Conservation (phyloP, 805 yeast genomes). For the Osmozyma mogii region DNA sequence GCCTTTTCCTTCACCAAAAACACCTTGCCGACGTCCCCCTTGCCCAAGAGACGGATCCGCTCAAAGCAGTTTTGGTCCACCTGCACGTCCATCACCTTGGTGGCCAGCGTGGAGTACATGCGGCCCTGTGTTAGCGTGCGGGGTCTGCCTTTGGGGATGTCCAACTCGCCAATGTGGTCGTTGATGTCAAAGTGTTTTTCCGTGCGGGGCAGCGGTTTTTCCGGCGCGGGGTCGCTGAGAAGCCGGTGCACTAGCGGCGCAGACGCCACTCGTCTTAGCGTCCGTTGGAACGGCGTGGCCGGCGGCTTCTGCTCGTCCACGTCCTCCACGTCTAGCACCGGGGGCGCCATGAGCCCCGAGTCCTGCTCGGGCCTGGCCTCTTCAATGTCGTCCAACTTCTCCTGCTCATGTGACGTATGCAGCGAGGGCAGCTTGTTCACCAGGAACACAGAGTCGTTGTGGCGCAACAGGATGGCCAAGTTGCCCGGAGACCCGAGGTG, state of each 20-base stretch:
- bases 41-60: conserved; percentile 82
- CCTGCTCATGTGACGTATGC: not conserved
- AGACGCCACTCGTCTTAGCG: conserved; percentile 71
- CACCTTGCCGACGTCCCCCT: conserved; percentile 97
- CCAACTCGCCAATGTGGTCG: conserved; percentile 38
- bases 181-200: conserved; percentile 38
- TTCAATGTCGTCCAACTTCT: not conserved
- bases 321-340: not conserved
- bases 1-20: conserved; percentile 80
- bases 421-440: conserved; percentile 5
- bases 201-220: conserved; percentile 3
- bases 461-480: conserved; percentile 29
- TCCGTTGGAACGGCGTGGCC: conserved; percentile 26
- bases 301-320: conserved; percentile 3
- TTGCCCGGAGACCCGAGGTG: conserved; percentile 10
- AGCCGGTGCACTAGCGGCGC: conserved; percentile 57
- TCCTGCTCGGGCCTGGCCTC: too few species aligned
- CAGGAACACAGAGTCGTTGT: conserved; percentile 28
- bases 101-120: conserved; percentile 67
- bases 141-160: conserved; percentile 25
- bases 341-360: too few species aligned
- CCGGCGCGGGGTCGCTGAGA: conserved; percentile 16
- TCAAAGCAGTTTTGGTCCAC: conserved; percentile 87
- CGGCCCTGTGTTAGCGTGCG: conserved; percentile 40
- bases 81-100: conserved; percentile 64